Evolutionary conservation across 768 basidiomycete species (phyloP).

Genomic region (Mycena capillaripes): DNA sequence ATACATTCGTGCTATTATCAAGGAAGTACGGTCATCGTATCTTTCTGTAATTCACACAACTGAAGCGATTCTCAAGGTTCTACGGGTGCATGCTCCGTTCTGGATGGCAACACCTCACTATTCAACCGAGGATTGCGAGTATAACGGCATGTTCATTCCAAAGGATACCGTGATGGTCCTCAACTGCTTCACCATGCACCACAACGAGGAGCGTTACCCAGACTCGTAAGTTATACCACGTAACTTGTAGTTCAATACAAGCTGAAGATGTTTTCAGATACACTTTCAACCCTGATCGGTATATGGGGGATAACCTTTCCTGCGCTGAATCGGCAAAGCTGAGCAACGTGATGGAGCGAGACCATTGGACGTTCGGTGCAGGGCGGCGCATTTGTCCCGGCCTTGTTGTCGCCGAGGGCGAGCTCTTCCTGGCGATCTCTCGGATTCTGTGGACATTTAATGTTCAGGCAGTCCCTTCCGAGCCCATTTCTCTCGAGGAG

Average conservation of each 20-base stretch:
- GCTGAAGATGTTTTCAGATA: slow-evolving; percentile 28
- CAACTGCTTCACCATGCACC: slow-evolving; percentile 36
- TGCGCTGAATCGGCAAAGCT: slow-evolving; percentile 47
- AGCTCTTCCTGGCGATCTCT: slow-evolving; percentile 52
- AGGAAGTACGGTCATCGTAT: slow-evolving; percentile 35
- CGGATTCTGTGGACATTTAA: slow-evolving; percentile 52
- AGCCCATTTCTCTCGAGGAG: slow-evolving; percentile 42
- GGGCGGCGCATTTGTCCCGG: slow-evolving; percentile 52
- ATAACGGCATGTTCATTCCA: slow-evolving; percentile 47
- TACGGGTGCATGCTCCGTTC: slow-evolving; percentile 24
- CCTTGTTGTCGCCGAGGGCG: slow-evolving; percentile 50
- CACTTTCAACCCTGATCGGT: slow-evolving; percentile 48
- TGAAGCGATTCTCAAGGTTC: neutral
- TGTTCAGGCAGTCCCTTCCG: slow-evolving; percentile 43
- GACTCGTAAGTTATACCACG: slow-evolving; percentile 38
- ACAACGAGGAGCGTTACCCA: slow-evolving; percentile 43
- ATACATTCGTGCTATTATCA: slow-evolving; percentile 47
- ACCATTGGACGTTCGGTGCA: slow-evolving; percentile 52
- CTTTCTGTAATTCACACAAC: neutral
- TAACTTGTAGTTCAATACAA: neutral
- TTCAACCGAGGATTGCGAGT: slow-evolving; percentile 43
- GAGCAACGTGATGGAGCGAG: slow-evolving; percentile 35
- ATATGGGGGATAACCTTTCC: slow-evolving; percentile 41
- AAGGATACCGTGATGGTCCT: slow-evolving; percentile 38
- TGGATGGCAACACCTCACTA: slow-evolving; percentile 34